phyloP scores from a whole-genome alignment of 345 rosid species.

The Sapria himalayana region DNA sequence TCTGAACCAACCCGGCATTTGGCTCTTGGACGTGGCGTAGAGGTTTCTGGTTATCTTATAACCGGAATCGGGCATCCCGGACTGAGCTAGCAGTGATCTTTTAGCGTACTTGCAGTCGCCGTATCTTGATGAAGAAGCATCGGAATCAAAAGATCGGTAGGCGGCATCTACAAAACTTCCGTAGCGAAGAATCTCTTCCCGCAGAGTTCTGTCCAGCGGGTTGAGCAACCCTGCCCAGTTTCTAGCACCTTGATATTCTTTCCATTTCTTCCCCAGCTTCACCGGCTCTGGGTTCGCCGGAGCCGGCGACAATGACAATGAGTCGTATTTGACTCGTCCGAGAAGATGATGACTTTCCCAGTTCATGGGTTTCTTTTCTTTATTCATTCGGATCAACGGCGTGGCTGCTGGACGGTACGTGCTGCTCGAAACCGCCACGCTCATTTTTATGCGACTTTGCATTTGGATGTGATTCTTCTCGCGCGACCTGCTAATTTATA shows the following conservation, averaged over 20 bases:
- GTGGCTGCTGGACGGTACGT: too few species aligned
- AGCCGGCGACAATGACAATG: background rate
- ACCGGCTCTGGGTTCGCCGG: background rate
- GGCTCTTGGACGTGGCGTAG: conserved; percentile 56
- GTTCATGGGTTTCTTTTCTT: too few species aligned
- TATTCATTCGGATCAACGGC: too few species aligned
- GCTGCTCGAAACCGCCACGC: too few species aligned
- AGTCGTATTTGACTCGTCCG: background rate
- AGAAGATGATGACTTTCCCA: too few species aligned
- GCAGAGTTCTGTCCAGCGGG: conserved; percentile 68
- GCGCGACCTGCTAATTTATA: too few species aligned
- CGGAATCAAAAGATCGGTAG: conserved; percentile 54
- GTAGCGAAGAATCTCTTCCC: conserved; percentile 61
- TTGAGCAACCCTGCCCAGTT: conserved; percentile 60
- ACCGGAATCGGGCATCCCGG: conserved; percentile 46
- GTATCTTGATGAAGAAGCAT: conserved; percentile 42
- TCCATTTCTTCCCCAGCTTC: conserved; percentile 22
- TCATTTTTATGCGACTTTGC: too few species aligned
- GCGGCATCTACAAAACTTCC: conserved; percentile 71
- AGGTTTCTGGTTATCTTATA: conserved; percentile 44
- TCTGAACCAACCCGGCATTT: conserved; percentile 51
- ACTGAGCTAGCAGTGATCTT: conserved; percentile 25
- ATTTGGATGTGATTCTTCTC: too few species aligned
- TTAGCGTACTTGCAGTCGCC: conserved; percentile 38
- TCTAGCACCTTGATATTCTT: conserved; percentile 33